Evolutionary conservation across 306 rosid genomes (phyloP).

Genomic region (Castanea sativa): DNA sequence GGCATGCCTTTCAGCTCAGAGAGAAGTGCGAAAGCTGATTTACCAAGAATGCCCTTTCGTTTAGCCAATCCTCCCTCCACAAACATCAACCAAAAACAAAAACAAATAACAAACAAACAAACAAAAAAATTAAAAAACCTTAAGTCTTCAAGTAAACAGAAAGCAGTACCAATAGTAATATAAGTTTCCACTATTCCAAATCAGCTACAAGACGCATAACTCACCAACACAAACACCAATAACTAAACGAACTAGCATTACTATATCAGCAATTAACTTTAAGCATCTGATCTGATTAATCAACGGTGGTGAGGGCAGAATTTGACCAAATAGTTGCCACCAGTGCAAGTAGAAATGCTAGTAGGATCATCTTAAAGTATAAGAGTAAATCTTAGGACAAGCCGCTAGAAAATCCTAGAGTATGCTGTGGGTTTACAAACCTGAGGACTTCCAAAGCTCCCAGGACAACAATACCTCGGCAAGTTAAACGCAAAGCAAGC

Average conservation of each 20-base stretch:
- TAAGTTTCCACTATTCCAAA: too few relatives aligned
- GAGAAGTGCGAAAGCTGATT: too few relatives aligned
- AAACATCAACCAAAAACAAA: too few relatives aligned
- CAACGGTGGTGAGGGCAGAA: constrained; percentile 66
- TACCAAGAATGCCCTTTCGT: too few relatives aligned
- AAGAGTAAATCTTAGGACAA: constrained; percentile 80
- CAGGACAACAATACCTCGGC: constrained; percentile 81
- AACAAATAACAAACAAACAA: too few relatives aligned
- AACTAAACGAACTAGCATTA: neutral
- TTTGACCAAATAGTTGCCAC: constrained; percentile 67
- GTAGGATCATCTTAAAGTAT: constrained; percentile 95
- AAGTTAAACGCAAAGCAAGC: constrained; percentile 87
- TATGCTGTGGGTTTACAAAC: constrained; percentile 81
- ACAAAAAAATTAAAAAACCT: too few relatives aligned
- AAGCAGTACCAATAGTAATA: too few relatives aligned
- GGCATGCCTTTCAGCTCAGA: too few relatives aligned
- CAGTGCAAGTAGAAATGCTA: constrained; percentile 79
- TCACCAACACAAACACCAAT: too few relatives aligned
- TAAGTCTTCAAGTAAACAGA: too few relatives aligned
- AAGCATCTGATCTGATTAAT: neutral
- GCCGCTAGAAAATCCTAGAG: constrained; percentile 79
- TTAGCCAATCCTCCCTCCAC: too few relatives aligned
- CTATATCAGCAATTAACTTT: neutral
- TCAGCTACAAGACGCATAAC: too few relatives aligned
- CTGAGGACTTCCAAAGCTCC: constrained; percentile 75